Conservation (phyloP, 805 yeast species). For the Isabelozyma heimii region DNA sequence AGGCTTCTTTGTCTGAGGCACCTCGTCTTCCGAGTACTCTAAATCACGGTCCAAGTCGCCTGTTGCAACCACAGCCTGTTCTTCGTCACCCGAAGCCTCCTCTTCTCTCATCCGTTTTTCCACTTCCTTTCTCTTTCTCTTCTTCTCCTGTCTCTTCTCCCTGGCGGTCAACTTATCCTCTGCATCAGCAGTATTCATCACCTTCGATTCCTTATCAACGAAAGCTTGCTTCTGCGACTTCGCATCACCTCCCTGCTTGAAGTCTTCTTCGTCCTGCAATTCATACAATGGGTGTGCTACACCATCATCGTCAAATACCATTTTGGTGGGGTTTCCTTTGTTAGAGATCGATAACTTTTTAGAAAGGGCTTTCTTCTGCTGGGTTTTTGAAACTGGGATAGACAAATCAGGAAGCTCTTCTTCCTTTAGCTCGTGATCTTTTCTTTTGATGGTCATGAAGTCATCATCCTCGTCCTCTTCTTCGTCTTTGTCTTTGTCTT, state of each 20-base stretch:
- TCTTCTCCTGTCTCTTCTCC: slow-evolving; percentile 81
- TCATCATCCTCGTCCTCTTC: slow-evolving; percentile 63
- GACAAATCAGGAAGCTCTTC: slow-evolving; percentile 61
- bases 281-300: slow-evolving; percentile 88
- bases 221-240: slow-evolving; percentile 64
- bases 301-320: slow-evolving; percentile 93
- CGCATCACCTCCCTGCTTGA: slow-evolving; percentile 71
- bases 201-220: slow-evolving; percentile 61
- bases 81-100: slow-evolving; percentile 28
- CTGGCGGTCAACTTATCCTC: slow-evolving; percentile 77
- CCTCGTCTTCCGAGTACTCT: slow-evolving; percentile 31
- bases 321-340: slow-evolving; percentile 70
- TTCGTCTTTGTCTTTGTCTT: slow-evolving; percentile 40
- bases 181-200: slow-evolving; percentile 69
- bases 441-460: slow-evolving; percentile 77
- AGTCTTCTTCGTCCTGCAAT: slow-evolving; percentile 85
- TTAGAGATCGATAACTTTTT: slow-evolving; percentile 67
- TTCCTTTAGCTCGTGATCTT: slow-evolving; percentile 67
- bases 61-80: slow-evolving; percentile 17
- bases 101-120: slow-evolving; percentile 55
- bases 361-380: slow-evolving; percentile 80
- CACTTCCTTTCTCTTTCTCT: slow-evolving; percentile 79
- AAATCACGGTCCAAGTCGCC: slow-evolving; percentile 46
- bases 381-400: slow-evolving; percentile 76
- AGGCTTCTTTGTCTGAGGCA: slow-evolving; percentile 39